Conservation (phyloP, 2,329 filamentous ascomycete species). For the Lecanicillium sp. region DNA sequence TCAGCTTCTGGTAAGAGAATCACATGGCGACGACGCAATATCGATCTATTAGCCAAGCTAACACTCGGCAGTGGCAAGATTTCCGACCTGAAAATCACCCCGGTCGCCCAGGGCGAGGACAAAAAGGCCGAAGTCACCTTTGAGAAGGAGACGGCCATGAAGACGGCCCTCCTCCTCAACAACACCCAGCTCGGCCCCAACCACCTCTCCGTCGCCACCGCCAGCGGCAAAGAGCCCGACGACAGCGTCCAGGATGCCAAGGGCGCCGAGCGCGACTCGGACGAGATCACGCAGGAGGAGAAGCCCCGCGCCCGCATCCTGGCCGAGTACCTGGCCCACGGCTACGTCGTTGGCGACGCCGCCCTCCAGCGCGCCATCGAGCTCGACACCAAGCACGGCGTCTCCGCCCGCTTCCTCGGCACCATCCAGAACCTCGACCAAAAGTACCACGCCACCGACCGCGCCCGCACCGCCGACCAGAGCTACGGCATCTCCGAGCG, state of each 20-base stretch:
- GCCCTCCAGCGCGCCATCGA: conserved; percentile 78
- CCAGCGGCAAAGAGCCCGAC: conserved; percentile 57
- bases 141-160: conserved; percentile 92
- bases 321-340: conserved; percentile 93
- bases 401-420: conserved; percentile 70
- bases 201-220: conserved; percentile 67
- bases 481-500: conserved; percentile 75
- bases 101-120: conserved; percentile 47
- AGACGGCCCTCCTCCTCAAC: conserved; percentile 93
- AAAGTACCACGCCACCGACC: conserved; percentile 83
- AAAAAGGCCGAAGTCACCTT: conserved; percentile 92
- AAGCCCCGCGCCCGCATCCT: conserved; percentile 91
- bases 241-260: conserved; percentile 48
- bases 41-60: conserved; percentile 12
- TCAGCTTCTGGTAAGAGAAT: conserved; percentile 87
- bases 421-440: conserved; percentile 71
- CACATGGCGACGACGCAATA: too few species aligned
- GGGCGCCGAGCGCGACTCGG: conserved; percentile 48
- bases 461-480: conserved; percentile 74
- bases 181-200: conserved; percentile 90
- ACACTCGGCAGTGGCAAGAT: conserved; percentile 71
- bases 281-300: conserved; percentile 86
- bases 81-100: conserved; percentile 66
- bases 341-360: conserved; percentile 70
- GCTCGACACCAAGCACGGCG: conserved; percentile 83